Base-by-base conservation (phyloP, 139 green algal genomes). In the Chlorella sp. region DNA sequence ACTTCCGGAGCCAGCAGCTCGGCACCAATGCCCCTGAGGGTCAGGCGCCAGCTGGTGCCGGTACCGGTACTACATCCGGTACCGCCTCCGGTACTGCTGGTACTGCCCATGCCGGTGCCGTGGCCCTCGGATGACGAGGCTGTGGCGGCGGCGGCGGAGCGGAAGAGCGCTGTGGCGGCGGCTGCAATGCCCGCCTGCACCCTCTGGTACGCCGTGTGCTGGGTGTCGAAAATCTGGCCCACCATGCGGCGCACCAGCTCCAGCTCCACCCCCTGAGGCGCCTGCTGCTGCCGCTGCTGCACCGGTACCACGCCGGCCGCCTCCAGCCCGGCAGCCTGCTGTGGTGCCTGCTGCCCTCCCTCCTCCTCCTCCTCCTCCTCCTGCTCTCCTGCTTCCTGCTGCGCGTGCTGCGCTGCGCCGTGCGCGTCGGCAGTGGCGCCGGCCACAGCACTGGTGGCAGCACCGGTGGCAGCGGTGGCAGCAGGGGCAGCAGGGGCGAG, bases 151-250 rank as follows among this genome's bases (percentile, higher is more conserved):
- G 34, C 82, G 57, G 57, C 57, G 21, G 57, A 60, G 82, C 82
- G 57, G 16, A 89, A 36, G 26, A 89, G 86, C 15, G 86, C 75
- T 24, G 64, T 60, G 28, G 30, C 34, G 1, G 86, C 53, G 39
- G 57, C 76, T 18, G 75, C 57, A 32, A 89, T 48, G 48, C 64
- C 78, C 11, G 79, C 87, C 87, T 90, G 87, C 64, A 91, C 89
- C 24, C 95, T 91, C 57, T 95, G 91, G 89, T 96, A 97, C 21
- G 90, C 91, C 24, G 95, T 85, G 66, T 95, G 93, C 90, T 97
- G 96, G 32, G 93, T 93, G 69, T 95, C 95, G 53, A 96, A 79
- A 87, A 92, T 86, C 86, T 96, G 92, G 28, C 28, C 28, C 26
- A 91, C 76, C 90, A 92, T 89, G 82, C 90, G 61, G 36, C 68